Base-by-base conservation (phyloP, 495 filamentous ascomycete species). In the Aspergillus nidulans region DNA sequence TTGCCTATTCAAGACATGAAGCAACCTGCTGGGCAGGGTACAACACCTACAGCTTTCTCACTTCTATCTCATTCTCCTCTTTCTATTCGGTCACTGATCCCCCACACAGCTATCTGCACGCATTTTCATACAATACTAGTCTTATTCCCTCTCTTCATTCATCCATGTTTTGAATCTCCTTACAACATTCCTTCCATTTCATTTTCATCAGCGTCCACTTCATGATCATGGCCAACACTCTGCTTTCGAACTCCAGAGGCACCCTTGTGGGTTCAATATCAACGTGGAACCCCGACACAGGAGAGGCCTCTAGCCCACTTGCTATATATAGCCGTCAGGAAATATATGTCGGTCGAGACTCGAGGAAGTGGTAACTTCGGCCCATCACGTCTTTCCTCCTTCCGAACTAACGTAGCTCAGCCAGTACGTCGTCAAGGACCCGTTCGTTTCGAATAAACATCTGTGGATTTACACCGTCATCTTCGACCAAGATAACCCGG, bases 401-500 rank as follows among this genome's bases (percentile, higher is more conserved):
- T 46, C 48, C 56, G 26, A 63, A 26, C 16, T n/a, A 18, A 0
- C 13, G 12, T 15, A 25, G 26, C 26, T 9, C 26, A 82, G 80
- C 54, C 55, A 73, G 20, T 64, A 79, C 39, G 64, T 67, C 16
- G 57, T 85, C 24, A 32, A 64, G 0, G 63, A 81, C 50, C 64
- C 59, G 0, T 57, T 64, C 10, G 70, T 86, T 19, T 89, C 84
- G 3, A 81, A 79, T 32, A 69, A 68, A 32, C 85, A 88, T 47
- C 63, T 85, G 13, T 78, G 79, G n/a, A 76, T 88, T 21, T 87
- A 85, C 65, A 81, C 78, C 1, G 69, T 87, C 21, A 58, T 79
- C 3, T 83, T 77, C 57, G 75, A 81, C 49, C 40, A 61, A 19
- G 68, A 73, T 1, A 62, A 69, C 16, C 53, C 60, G 0, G 34